Base-by-base conservation (phyloP, 768 basidiomycete genomes). In the Pulveroboletus sp. region DNA sequence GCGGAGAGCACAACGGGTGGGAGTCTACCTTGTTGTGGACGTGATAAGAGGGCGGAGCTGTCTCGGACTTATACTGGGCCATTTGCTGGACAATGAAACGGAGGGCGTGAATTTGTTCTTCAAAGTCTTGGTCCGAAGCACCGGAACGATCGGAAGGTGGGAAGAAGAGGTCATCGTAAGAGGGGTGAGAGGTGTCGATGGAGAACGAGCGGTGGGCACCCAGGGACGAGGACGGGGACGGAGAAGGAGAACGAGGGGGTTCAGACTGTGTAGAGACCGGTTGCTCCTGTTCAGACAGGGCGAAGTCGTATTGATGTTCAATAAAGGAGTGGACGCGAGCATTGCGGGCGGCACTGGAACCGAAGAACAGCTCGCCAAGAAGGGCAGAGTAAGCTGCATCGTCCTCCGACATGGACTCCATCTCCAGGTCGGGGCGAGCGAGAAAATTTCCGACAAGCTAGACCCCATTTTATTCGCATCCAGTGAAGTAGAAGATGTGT, bases 51-150 rank as follows among this genome's bases (percentile, higher is more conserved):
- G 51, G n/a, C 0, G 29, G 41, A 4, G 38, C n/a, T 0, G 50
- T 30, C 2, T 54, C 47, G 1, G 58, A 50, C n/a, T 57, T 60
- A 43, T 56, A 64, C 30, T 56, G 55, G 0, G 61, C 57, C 70
- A 71, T 71, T 54, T 71, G 65, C 30, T 63, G 68, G 6, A 71
- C 60, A 47, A 71, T 67, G 44, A 66, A 70, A 16, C 63, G 61
- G 49, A 72, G 64, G 0, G 71, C 56, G 6, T 66, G 68, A 30
- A 64, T 52, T 16, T 60, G 52, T 38, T 68, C 62, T n/a, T 62
- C 62, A 26, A 57, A 55, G 12, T 55, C 53, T 14, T 50, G 35
- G 17, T 51, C 47, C 16, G 47, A 55, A 8, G 52, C 26, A 16
- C 55, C 43, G 40, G 36, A 0, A 16, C 41, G 17, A 10, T 56